Evolutionary conservation across 2,329 filamentous ascomycete species (phyloP), one percentile per base, ranked within the genome.

Genomic region (Trichoderma atrobrunneum): DNA sequence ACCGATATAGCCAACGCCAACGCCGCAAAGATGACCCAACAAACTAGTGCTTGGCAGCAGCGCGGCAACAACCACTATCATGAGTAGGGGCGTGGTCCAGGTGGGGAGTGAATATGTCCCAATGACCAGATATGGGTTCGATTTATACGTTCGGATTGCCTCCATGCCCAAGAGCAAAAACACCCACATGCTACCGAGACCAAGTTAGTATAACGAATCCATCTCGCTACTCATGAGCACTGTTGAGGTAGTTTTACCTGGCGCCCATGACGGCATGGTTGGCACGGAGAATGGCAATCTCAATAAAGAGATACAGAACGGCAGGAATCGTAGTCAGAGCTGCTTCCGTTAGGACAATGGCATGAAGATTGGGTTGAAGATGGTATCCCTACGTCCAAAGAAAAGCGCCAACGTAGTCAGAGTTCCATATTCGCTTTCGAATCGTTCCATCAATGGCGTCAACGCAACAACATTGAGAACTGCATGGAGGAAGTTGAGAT

Each of bases 391-490:
- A 97, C 94, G 95, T 72, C 96, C 96, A 78, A 96, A 89, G 81
- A 98, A 98, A 67, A 98, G 86, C 43, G 93, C 89, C 74, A 97
- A 81, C n/a, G 94, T 92, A 30, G 93, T 93, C 78, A 98, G 85
- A 8, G 95, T 98, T 67, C 96, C 96, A 81, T 97, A 91, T 81
- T 98, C 95, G 74, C 89, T 88, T 84, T 99, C 96, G 81, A 98
- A 99, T 73, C 95, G 89, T 82, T 98, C 95, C 80, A 99, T 84
- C 66, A 99, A 85, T n/a, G 96, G 96, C 51, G 91, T 91, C 74
- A 98, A 81, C 26, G 94, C 93, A 74, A 97, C 67, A 28, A 94
- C 81, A 82, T 98, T 97, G 79, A 97, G 84, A 68, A 95, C 78
- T 73, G 91, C 87, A 82, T 98, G 96, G 76, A 97, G 85, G 80